A percentile compares a stretch with the other conserved stretches of the same genome.
Conservation (phyloP, 2,329 filamentous ascomycete species). For the Xylaria sp. region DNA sequence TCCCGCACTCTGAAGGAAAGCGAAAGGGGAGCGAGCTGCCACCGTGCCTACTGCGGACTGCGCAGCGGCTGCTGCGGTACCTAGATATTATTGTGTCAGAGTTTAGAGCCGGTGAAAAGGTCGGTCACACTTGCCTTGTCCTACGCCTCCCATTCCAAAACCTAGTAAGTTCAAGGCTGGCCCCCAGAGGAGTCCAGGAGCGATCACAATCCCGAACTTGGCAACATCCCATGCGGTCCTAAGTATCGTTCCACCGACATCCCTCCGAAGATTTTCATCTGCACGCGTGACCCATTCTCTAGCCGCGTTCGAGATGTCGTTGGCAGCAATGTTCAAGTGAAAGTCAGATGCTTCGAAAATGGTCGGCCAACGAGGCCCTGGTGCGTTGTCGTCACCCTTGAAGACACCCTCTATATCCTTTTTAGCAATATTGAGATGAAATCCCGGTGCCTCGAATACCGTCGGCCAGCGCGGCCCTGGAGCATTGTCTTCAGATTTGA, state of each 20-base stretch:
- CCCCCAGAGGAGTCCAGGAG: neutral
- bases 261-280: neutral
- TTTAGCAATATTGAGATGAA: neutral
- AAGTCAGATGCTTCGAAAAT: conserved; percentile 13
- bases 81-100: neutral
- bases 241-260: neutral
- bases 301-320: neutral
- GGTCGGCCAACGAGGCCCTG: neutral
- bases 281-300: neutral
- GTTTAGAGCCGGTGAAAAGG: neutral
- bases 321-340: conserved; percentile 4
- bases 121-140: neutral
- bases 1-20: conserved; percentile 8
- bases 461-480: conserved; percentile 12
- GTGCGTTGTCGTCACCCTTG: neutral
- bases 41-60: neutral
- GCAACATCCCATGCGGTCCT: neutral
- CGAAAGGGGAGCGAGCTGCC: neutral
- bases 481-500: neutral
- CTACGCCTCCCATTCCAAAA: neutral
- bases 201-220: neutral
- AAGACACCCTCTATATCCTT: neutral
- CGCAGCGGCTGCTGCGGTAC: neutral
- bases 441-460: conserved; percentile 5
- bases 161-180: neutral